Evolutionary conservation across 768 basidiomycete species (phyloP).

Genomic region (Chiua virens): DNA sequence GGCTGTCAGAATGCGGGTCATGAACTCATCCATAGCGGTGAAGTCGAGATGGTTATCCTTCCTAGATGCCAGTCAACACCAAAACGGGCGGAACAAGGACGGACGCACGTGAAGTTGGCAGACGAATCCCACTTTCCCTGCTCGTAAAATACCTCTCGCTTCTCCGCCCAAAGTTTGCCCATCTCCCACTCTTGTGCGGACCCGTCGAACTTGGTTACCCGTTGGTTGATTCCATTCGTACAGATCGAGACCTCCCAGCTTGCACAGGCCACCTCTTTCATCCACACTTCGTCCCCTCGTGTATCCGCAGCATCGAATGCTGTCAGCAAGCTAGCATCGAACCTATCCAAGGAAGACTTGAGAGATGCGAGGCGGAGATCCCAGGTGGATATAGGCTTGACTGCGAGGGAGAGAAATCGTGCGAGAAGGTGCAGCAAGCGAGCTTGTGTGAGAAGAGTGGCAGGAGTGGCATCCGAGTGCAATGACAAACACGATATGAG

Average conservation of each 20-base stretch:
- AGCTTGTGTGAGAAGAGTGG: constrained; percentile 55
- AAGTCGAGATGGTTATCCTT: constrained; percentile 72
- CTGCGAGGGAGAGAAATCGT: constrained; percentile 64
- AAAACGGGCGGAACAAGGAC: background rate
- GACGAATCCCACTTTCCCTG: constrained; percentile 75
- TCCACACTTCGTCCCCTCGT: constrained; percentile 65
- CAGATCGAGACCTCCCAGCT: constrained; percentile 81
- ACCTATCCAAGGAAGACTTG: constrained; percentile 79
- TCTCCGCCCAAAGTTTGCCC: constrained; percentile 94
- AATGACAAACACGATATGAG: constrained; percentile 43
- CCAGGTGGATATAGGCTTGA: constrained; percentile 76
- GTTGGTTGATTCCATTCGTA: constrained; percentile 34
- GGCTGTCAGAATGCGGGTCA: constrained; percentile 62
- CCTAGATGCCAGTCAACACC: constrained; percentile 29
- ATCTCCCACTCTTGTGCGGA: constrained; percentile 73
- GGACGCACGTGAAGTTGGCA: constrained; percentile 75
- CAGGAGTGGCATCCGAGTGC: constrained; percentile 35
- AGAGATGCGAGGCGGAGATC: constrained; percentile 61
- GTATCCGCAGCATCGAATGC: constrained; percentile 89
- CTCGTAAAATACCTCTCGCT: constrained; percentile 92
- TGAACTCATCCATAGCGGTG: constrained; percentile 91
- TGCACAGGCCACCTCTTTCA: constrained; percentile 79
- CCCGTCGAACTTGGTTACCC: background rate
- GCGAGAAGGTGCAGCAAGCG: constrained; percentile 71
- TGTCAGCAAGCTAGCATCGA: constrained; percentile 81